A percentile compares a stretch with the other conserved stretches of the same genome.
Evolutionary conservation across 2,329 filamentous ascomycete genomes (phyloP).

Genomic region (Fusarium camptoceras): DNA sequence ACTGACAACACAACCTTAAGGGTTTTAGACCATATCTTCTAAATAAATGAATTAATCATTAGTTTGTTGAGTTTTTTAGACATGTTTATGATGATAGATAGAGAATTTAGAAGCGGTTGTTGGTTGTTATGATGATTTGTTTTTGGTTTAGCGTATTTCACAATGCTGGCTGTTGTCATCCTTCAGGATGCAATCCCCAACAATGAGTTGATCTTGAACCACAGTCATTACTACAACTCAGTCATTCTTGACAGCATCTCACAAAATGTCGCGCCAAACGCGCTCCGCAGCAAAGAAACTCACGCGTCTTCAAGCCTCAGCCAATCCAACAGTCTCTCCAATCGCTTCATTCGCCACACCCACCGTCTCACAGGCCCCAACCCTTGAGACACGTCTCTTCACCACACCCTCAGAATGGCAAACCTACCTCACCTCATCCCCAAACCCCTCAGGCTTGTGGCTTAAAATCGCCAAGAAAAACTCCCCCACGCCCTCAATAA

Average conservation of each 20-base stretch:
- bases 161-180: background rate
- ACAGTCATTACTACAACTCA: too few relatives aligned
- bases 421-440: conserved; percentile 29
- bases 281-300: conserved; percentile 31
- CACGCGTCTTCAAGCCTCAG: background rate
- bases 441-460: conserved; percentile 55
- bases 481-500: conserved; percentile 57
- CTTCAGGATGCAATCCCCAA: too few relatives aligned
- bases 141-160: conserved; percentile 2
- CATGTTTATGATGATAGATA: rapidly evolving
- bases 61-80: too few relatives aligned
- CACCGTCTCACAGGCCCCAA: too few relatives aligned
- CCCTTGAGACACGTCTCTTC: conserved; percentile 30
- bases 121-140: background rate
- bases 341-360: too few relatives aligned
- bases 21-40: rapidly evolving
- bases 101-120: background rate
- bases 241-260: rapidly evolving
- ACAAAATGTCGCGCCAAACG: conserved; percentile 36
- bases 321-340: rapidly evolving
- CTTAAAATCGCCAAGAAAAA: conserved; percentile 63
- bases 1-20: rapidly evolving
- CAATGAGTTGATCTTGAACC: too few relatives aligned
- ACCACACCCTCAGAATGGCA: conserved; percentile 28
- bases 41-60: rapidly evolving